Percentiles rank a stretch among this genome's conserved stretches.
Conservation (phyloP, 1,284 basidiomycete species). For the Pseudozyma tsukubaensis region DNA sequence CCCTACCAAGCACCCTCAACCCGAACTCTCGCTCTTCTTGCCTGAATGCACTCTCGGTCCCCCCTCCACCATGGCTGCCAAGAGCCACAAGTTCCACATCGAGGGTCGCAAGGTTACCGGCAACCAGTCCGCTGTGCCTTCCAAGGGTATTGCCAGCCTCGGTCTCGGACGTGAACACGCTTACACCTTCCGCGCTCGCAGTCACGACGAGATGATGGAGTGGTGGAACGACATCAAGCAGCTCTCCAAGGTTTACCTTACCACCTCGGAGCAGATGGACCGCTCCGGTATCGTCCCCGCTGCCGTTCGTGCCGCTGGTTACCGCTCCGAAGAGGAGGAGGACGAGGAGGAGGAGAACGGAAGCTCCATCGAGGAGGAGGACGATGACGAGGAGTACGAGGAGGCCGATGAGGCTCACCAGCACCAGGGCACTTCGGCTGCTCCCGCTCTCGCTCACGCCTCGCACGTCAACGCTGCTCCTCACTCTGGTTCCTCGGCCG, state of each 20-base stretch:
- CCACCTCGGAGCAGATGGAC: constrained; percentile 93
- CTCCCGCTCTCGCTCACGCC: constrained; percentile 59
- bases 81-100: constrained; percentile 96
- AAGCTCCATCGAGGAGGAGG: constrained; percentile 80
- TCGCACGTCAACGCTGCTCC: constrained; percentile 50
- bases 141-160: constrained; percentile 73
- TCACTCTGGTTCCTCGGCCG: constrained; percentile 27
- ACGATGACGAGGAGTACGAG: constrained; percentile 73
- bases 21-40: constrained; percentile 89
- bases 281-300: constrained; percentile 91
- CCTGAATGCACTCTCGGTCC: constrained; percentile 96
- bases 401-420: constrained; percentile 44
- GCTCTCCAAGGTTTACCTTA: constrained; percentile 94
- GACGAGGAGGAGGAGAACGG: constrained; percentile 77
- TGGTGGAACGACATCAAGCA: constrained; percentile 99
- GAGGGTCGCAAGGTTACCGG: constrained; percentile 83
- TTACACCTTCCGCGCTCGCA: constrained; percentile 90
- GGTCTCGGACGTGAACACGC: constrained; percentile 74
- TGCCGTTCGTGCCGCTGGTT: constrained; percentile 88
- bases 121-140: constrained; percentile 76
- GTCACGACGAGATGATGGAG: constrained; percentile 98
- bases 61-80: constrained; percentile 78
- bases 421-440: constrained; percentile 17
- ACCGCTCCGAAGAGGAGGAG: constrained; percentile 73
- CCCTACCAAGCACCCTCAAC: constrained; percentile 75